Evolutionary conservation across 345 rosid genomes (phyloP), one percentile per base, ranked within the genome.

Genomic region (Populus euphratica): DNA sequence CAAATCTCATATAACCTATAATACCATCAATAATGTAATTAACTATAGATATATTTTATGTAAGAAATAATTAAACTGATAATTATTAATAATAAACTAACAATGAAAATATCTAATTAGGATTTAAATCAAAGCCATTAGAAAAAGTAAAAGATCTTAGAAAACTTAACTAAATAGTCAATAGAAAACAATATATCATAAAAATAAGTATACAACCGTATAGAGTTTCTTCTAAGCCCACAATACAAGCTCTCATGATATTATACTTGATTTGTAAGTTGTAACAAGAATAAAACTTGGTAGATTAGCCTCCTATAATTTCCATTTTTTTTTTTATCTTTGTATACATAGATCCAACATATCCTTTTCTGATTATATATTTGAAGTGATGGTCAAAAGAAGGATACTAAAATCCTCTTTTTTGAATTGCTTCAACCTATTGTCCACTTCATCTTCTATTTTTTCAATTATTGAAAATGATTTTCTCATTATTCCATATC

Each of bases 171-270:
- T 0, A 69, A 54, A 47, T 65, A 76, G 23, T 12, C 38, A 29
- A 7, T 52, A 0, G 77, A 77, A 21, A 80, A 70, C 35, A 50
- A 6, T 50, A 52, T 66, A 69, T 76, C 83, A 31, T 72, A 80
- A 39, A 80, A 54, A 76, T 76, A 71, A 76, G 39, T 23, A 69
- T 52, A 70, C 71, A 69, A 8, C 76, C 29, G 14, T 71, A 76
- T 17, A 73, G 83, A 44, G 69, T 76, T 18, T 73, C 79, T 66
- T 80, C 77, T 38, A 72, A 66, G 8, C 79, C 79, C 9, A 25
- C 21, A 0, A 76, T 59, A n/a, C 43, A 41, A 41, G 72, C 76
- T 56, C 79, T 80, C 52, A 71, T 66, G 20, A 72, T 69, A 68
- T 80, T 77, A 54, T 56, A 29, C 11, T 76, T 29, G 21, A 39